These are phyloP conservation scores for Chalciporus pseudorubinellus DNA, from an alignment of 768 basidiomycete genomes.

Conservation along the genomic window DNA sequence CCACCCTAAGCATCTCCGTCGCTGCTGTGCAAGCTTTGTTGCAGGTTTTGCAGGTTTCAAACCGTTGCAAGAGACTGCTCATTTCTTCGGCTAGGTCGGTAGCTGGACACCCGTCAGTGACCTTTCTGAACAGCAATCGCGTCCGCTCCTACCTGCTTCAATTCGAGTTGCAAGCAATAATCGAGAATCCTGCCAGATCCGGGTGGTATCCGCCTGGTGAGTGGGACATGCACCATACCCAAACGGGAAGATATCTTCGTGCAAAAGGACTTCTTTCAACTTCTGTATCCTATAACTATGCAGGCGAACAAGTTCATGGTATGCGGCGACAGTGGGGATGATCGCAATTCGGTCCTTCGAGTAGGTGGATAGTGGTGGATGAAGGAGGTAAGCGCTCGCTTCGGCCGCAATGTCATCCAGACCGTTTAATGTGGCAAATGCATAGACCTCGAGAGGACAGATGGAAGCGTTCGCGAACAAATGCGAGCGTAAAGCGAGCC, in stretches of 20 bases:
- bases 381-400: conserved; percentile 56
- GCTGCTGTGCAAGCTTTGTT: conserved; percentile 61
- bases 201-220: conserved; percentile 45
- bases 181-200: conserved; percentile 53
- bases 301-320: conserved; percentile 60
- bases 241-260: conserved; percentile 69
- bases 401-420: conserved; percentile 50
- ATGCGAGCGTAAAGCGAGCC: conserved; percentile 47
- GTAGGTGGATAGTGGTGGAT: conserved; percentile 55
- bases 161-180: conserved; percentile 44
- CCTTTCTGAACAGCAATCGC: background rate
- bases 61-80: conserved; percentile 46
- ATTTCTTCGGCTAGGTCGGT: conserved; percentile 71
- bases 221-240: conserved; percentile 63
- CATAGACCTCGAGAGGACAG: conserved; percentile 60
- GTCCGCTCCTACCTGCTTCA: conserved; percentile 45
- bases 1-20: conserved; percentile 66
- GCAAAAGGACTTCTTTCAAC: conserved; percentile 49
- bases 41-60: conserved; percentile 51
- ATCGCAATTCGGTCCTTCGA: conserved; percentile 45
- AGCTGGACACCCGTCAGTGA: conserved; percentile 34
- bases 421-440: conserved; percentile 45
- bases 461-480: conserved; percentile 49
- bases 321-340: conserved; percentile 58
- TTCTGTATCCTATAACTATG: conserved; percentile 56